Conservation (phyloP, 129 eudicot species). For the Heracleum sosnowskyi region DNA sequence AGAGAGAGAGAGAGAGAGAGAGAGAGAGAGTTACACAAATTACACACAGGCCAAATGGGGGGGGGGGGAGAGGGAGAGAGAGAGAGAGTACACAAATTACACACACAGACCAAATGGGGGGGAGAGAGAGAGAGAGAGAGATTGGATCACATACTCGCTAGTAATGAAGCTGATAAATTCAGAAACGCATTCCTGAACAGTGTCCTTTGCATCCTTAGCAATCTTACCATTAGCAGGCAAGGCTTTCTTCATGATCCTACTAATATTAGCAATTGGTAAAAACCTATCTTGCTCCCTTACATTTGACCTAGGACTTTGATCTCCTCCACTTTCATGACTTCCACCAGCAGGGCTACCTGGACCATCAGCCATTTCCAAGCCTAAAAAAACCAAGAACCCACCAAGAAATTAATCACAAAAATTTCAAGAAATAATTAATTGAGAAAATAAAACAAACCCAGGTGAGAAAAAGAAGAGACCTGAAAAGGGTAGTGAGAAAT, state of each 20-base stretch:
- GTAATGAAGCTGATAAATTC: conserved; percentile 65
- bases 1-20: too few species aligned
- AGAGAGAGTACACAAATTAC: too few species aligned
- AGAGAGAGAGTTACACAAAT: too few species aligned
- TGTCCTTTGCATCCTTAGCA: conserved; percentile 63
- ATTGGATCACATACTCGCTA: conserved; percentile 36
- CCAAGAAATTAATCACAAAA: not conserved
- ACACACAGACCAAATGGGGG: not conserved
- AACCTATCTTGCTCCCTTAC: conserved; percentile 57
- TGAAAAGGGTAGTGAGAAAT: not conserved
- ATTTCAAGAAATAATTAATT: not conserved
- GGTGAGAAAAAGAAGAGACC: not conserved
- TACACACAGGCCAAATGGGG: too few species aligned
- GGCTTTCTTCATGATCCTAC: conserved; percentile 62
- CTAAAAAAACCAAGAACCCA: conserved; percentile 18
- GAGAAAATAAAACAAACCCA: not conserved
- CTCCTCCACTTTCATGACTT: conserved; percentile 60
- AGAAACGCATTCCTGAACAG: conserved; percentile 70
- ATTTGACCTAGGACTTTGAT: conserved; percentile 49
- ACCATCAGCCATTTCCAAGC: conserved; percentile 33
- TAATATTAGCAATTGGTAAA: conserved; percentile 57
- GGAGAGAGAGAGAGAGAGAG: not conserved
- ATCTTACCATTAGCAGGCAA: conserved; percentile 63
- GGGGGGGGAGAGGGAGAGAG: too few species aligned
- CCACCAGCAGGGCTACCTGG: conserved; percentile 54